A percentile compares a stretch with the other conserved stretches of the same genome.
Evolutionary conservation across 2,329 filamentous ascomycete species (phyloP).

Genomic region (Thielaviopsis ethacetica): DNA sequence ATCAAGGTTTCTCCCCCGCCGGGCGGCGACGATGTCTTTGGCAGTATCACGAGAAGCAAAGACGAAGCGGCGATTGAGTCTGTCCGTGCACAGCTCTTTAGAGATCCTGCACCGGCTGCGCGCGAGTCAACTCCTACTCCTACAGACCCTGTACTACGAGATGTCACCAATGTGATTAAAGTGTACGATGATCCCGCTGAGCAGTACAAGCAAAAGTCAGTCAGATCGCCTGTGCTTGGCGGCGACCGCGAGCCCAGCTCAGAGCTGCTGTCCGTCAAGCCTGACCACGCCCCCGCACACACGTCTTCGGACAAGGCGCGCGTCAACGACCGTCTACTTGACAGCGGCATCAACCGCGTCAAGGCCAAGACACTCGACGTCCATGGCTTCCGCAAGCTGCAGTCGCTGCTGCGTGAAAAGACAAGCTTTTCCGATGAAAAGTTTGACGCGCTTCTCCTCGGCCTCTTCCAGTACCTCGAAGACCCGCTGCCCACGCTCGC

Average conservation of each 20-base stretch:
- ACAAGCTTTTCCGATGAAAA: constrained; percentile 49
- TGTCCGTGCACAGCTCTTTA: too few species aligned
- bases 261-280: constrained; percentile 19
- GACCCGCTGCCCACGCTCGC: constrained; percentile 36
- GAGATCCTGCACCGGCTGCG: too few species aligned
- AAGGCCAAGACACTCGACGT: constrained; percentile 58
- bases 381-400: constrained; percentile 64
- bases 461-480: constrained; percentile 57
- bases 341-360: constrained; percentile 60
- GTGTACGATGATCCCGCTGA: constrained; percentile 48
- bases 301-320: constrained; percentile 30
- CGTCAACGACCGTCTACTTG: constrained; percentile 46
- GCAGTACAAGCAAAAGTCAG: constrained; percentile 19
- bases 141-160: too few species aligned
- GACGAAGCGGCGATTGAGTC: too few species aligned
- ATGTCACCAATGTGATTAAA: constrained; percentile 20
- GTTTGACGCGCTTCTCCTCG: constrained; percentile 50
- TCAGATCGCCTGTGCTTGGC: constrained; percentile 37
- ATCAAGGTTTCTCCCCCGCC: neutral
- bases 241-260: constrained; percentile 46
- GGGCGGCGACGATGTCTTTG: neutral
- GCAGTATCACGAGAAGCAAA: too few species aligned
- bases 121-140: neutral
- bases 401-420: constrained; percentile 54
- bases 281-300: neutral